Conservation (phyloP, 768 basidiomycete species). For the Coprinopsis strossmayeri region DNA sequence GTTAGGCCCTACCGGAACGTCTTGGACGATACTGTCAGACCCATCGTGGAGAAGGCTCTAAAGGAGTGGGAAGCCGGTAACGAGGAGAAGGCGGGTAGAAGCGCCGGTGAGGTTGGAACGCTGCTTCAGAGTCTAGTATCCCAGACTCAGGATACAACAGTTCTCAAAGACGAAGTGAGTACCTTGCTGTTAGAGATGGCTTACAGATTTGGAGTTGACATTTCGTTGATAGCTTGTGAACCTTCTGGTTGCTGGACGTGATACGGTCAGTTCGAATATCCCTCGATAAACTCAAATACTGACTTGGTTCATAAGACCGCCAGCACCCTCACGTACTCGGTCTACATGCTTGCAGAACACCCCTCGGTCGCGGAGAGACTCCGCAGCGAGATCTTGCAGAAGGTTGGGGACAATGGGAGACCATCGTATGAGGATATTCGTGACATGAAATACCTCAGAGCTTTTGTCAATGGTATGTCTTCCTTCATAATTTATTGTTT, state of each 20-base stretch:
- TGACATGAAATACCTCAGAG: conserved; percentile 33
- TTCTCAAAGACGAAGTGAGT: conserved; percentile 23
- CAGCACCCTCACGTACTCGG: not conserved
- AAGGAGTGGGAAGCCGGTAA: conserved; percentile 27
- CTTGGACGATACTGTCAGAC: conserved; percentile 45
- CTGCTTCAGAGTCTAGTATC: conserved; percentile 48
- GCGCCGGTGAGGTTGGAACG: conserved; percentile 35
- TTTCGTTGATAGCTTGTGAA: conserved; percentile 14
- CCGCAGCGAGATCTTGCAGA: conserved; percentile 22
- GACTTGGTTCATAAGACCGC: no score
- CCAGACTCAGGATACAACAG: conserved; percentile 27
- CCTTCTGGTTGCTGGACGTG: conserved; percentile 30
- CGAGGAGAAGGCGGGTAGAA: not conserved
- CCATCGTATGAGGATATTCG: conserved; percentile 25
- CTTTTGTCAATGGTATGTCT: conserved; percentile 23
- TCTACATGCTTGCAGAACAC: conserved; percentile 17
- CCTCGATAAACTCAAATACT: no score
- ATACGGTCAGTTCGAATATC: conserved; percentile 36
- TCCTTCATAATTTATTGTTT: not conserved
- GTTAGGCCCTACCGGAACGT: conserved; percentile 42
- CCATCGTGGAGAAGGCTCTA: conserved; percentile 43
- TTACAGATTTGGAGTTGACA: not conserved
- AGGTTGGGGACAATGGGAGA: conserved; percentile 18
- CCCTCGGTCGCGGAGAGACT: conserved; percentile 21
- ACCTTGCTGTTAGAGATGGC: conserved; percentile 19